A percentile compares a stretch with the other conserved stretches of the same genome.
phyloP scores from a whole-genome alignment of 257 asterid species.

The Solanum ahanhuiri region DNA sequence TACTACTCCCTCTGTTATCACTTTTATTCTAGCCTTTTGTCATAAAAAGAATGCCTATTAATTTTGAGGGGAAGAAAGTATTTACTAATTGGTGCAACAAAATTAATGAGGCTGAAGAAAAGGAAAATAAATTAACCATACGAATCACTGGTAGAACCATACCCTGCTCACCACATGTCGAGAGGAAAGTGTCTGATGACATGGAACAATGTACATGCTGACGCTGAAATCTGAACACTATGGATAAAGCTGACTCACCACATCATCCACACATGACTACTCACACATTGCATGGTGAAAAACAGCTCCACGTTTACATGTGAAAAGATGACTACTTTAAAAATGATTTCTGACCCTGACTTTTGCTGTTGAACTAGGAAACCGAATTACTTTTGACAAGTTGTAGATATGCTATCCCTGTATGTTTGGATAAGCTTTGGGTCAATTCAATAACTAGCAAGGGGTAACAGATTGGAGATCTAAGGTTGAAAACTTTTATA shows the following conservation, averaged over 20 bases:
- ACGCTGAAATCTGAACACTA: background rate
- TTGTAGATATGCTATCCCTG: background rate
- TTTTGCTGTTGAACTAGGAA: slow-evolving; percentile 41
- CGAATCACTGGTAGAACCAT: background rate
- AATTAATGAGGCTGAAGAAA: too few relatives aligned
- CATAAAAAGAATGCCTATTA: background rate
- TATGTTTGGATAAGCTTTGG: slow-evolving; percentile 38
- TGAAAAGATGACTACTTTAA: background rate
- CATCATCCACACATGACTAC: background rate
- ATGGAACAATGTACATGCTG: background rate
- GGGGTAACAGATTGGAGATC: background rate
- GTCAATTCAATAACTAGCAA: slow-evolving; percentile 8
- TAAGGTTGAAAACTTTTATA: background rate
- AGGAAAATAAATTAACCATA: background rate
- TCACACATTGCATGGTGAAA: slow-evolving; percentile 27
- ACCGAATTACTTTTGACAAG: slow-evolving; percentile 16
- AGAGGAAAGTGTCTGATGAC: background rate
- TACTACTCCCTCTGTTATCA: background rate
- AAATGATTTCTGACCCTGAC: background rate
- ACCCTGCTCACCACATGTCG: background rate
- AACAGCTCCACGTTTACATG: slow-evolving; percentile 26
- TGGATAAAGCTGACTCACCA: slow-evolving; percentile 1
- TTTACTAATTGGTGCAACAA: background rate
- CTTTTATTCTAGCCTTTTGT: background rate
- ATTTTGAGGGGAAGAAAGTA: background rate